Percentiles rank a stretch among this genome's conserved stretches.
These are phyloP conservation scores for Crithidia fasciculata DNA, from an alignment of 208 protist species.

Conservation along the genomic window DNA sequence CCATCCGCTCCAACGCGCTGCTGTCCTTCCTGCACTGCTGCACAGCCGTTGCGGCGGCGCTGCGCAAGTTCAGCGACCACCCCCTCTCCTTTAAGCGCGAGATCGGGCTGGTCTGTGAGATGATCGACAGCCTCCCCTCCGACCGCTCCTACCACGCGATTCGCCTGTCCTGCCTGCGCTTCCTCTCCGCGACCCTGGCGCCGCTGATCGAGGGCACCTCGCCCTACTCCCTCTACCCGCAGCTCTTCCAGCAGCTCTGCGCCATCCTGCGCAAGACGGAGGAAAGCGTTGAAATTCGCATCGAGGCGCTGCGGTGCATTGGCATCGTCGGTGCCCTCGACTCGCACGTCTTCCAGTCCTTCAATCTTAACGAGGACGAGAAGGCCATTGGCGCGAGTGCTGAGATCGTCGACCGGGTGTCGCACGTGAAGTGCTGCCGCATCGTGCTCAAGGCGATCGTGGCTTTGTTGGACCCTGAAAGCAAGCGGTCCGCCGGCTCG, in stretches of 20 bases:
- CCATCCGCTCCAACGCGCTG: slow-evolving; percentile 47
- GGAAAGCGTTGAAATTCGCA: slow-evolving; percentile 74
- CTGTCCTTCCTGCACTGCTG: slow-evolving; percentile 75
- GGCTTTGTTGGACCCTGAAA: slow-evolving; percentile 61
- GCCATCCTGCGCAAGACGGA: slow-evolving; percentile 65
- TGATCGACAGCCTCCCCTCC: slow-evolving; percentile 64
- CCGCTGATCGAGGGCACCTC: slow-evolving; percentile 67
- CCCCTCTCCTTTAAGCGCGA: slow-evolving; percentile 62
- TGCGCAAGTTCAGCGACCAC: slow-evolving; percentile 58
- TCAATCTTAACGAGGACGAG: slow-evolving; percentile 44
- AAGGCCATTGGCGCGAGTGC: slow-evolving; percentile 29
- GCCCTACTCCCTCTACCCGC: slow-evolving; percentile 76
- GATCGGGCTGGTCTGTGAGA: slow-evolving; percentile 54
- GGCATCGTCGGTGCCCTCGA: slow-evolving; percentile 84
- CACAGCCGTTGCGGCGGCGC: slow-evolving; percentile 68
- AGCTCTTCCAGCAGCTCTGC: slow-evolving; percentile 71
- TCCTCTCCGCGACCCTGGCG: slow-evolving; percentile 68
- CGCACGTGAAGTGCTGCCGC: slow-evolving; percentile 78
- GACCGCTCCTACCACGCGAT: slow-evolving; percentile 56
- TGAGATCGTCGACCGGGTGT: slow-evolving; percentile 41
- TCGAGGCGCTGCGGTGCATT: slow-evolving; percentile 80
- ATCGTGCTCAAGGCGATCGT: slow-evolving; percentile 67
- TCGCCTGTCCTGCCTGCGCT: slow-evolving; percentile 77
- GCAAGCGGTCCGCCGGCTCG: slow-evolving; percentile 41
- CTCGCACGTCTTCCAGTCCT: slow-evolving; percentile 74